Base-by-base conservation (phyloP, 352 stramenopile species). In the Globisporangium uncinulatum region DNA sequence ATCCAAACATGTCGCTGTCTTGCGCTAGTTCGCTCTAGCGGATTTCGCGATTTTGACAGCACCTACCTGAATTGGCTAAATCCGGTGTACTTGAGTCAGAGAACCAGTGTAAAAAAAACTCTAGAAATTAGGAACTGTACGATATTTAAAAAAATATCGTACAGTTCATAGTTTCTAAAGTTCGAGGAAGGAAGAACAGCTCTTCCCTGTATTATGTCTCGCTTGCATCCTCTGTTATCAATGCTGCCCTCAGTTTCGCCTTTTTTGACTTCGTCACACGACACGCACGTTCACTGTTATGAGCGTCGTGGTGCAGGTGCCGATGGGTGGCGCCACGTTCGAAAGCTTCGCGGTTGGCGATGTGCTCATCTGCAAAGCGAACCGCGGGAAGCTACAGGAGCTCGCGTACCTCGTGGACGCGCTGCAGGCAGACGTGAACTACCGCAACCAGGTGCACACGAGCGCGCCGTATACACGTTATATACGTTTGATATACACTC, bases 311-410 rank as follows among this genome's bases (percentile, higher is more conserved):
- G 58, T 85, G 54, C 79, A 90, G 61, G 61, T 88, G 48, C 73
- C 78, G 39, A 74, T 88, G 65, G 66, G 68, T 44, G 72, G 66
- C 48, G 73, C 73, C 17, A 70, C 84, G 45, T 54, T 89, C 41
- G 82, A 90, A 54, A 90, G 70, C 66, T 92, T 87, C 66, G 89
- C 82, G 43, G 69, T 92, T n/a, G 84, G 84, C 50, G 84, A 94
- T 61, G 81, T 94, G 56, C 71, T 94, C 43, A 87, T 92, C 47
- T 90, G 82, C 58, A 94, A 94, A 59, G 77, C 80, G 37, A 83
- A 94, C 59, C 82, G 84, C 50, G 84, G 84, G 29, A 94, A 94
- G 67, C 70, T 91, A 39, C 73, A 86, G 57, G 84, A 94, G 61
- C 68, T 92, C 37, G 68, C 78, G 37, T 84, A 87, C 61, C 70